A percentile compares a stretch with the other conserved stretches of the same genome.
Evolutionary conservation across 1,139 yeast species (phyloP).

Genomic region (Blastobotrys apis): DNA sequence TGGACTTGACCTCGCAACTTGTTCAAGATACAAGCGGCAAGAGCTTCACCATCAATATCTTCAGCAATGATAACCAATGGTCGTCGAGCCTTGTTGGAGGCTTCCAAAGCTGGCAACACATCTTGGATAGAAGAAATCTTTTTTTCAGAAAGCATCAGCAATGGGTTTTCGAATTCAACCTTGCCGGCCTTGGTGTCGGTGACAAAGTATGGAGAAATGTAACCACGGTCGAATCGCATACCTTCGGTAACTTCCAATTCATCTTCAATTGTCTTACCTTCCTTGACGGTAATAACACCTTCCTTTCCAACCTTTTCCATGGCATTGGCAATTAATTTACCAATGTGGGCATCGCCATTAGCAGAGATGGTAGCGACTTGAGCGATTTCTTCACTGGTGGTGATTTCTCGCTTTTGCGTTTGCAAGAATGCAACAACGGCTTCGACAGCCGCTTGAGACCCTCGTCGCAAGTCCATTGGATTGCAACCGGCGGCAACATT

Average conservation of each 20-base stretch:
- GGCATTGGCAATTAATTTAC: slow-evolving; percentile 88
- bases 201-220: slow-evolving; percentile 95
- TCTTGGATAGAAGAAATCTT: slow-evolving; percentile 92
- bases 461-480: slow-evolving; percentile 99
- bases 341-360: slow-evolving; percentile 94
- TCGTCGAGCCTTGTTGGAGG: slow-evolving; percentile 92
- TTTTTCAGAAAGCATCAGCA: slow-evolving; percentile 86
- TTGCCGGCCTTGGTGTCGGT: slow-evolving; percentile 95
- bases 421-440: slow-evolving; percentile 89
- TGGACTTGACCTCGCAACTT: slow-evolving; percentile 98
- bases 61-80: slow-evolving; percentile 94
- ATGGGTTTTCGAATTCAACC: slow-evolving; percentile 96
- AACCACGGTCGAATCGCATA: slow-evolving; percentile 99
- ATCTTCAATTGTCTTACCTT: slow-evolving; percentile 95
- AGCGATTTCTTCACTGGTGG: slow-evolving; percentile 95
- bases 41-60: slow-evolving; percentile 97
- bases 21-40: slow-evolving; percentile 97
- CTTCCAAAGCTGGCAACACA: slow-evolving; percentile 87
- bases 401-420: slow-evolving; percentile 90
- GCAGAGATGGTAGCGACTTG: slow-evolving; percentile 99
- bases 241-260: slow-evolving; percentile 98
- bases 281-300: slow-evolving; percentile 97
- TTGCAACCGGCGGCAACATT: slow-evolving; percentile 99
- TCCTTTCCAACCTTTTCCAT: slow-evolving; percentile 99
- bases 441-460: slow-evolving; percentile 97